Conservation (phyloP, 768 basidiomycete genomes). For the Panaeolus cyanescens region DNA sequence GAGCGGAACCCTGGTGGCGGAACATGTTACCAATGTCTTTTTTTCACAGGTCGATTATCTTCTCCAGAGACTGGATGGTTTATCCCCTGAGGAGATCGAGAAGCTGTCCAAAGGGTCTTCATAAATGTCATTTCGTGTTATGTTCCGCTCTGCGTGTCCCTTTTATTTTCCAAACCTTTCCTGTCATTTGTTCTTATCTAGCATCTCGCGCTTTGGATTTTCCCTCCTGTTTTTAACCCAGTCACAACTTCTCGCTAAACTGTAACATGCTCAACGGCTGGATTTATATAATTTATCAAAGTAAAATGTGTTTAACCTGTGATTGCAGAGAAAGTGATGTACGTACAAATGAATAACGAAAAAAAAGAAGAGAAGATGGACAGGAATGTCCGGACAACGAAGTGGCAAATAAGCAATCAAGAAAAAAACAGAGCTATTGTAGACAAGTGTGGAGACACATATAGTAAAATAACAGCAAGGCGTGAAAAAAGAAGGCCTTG, state of each 20-base stretch:
- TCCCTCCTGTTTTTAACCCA: background rate
- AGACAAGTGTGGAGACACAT: conserved; percentile 8
- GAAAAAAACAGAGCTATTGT: conserved; percentile 12
- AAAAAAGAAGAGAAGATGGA: conserved; percentile 14
- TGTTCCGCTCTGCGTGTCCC: background rate
- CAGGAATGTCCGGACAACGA: conserved; percentile 10
- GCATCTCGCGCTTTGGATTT: background rate
- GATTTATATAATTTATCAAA: conserved; percentile 1
- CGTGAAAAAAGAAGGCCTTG: conserved; percentile 8
- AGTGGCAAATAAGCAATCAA: conserved; percentile 11
- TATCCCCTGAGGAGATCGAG: conserved; percentile 81
- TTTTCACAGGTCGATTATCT: conserved; percentile 86
- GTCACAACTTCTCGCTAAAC: background rate
- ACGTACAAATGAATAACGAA: conserved; percentile 12
- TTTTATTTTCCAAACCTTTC: conserved; percentile 6
- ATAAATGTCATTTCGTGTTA: background rate
- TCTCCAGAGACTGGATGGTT: conserved; percentile 83
- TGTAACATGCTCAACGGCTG: conserved; percentile 2
- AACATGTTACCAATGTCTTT: background rate
- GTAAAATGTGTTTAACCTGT: background rate
- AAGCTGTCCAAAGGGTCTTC: conserved; percentile 34
- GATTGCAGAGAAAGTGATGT: conserved; percentile 5
- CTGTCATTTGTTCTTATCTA: conserved; percentile 2
- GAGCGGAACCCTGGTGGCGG: background rate
- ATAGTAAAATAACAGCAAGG: conserved; percentile 19